Evolutionary conservation across 2,329 filamentous ascomycete species (phyloP).

Genomic region (Botrytis paeoniae): DNA sequence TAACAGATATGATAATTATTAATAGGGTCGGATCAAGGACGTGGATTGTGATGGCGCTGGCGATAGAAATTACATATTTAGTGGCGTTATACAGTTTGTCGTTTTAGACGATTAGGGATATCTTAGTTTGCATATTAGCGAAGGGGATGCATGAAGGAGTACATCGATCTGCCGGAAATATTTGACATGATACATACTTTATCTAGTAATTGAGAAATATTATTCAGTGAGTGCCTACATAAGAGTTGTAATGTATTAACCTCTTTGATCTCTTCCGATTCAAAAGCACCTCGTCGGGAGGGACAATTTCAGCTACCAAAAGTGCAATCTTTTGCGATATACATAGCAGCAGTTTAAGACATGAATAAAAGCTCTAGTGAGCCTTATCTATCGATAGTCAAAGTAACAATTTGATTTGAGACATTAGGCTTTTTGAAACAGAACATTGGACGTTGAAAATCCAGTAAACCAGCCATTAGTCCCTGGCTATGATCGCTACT

Average conservation of each 20-base stretch:
- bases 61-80: not conserved
- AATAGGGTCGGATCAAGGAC: not conserved
- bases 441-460: not conserved
- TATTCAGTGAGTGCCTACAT: not conserved
- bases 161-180: too few relatives aligned
- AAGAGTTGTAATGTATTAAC: not conserved
- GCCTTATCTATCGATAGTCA: not conserved
- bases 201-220: not conserved
- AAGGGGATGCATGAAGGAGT: not conserved
- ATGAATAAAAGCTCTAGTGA: not conserved
- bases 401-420: not conserved
- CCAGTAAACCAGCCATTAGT: not conserved
- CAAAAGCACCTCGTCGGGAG: not conserved
- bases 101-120: not conserved
- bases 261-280: not conserved
- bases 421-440: too few relatives aligned
- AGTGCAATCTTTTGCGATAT: not conserved
- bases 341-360: not conserved
- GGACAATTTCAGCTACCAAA: not conserved
- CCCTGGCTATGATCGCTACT: not conserved
- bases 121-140: not conserved
- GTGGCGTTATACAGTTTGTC: not conserved
- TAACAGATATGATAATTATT: conserved; percentile 18
- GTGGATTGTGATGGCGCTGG: not conserved
- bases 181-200: not conserved